A percentile compares a stretch with the other conserved stretches of the same genome.
Conservation (phyloP, 345 rosid genomes). For the Euphorbia lathyris region DNA sequence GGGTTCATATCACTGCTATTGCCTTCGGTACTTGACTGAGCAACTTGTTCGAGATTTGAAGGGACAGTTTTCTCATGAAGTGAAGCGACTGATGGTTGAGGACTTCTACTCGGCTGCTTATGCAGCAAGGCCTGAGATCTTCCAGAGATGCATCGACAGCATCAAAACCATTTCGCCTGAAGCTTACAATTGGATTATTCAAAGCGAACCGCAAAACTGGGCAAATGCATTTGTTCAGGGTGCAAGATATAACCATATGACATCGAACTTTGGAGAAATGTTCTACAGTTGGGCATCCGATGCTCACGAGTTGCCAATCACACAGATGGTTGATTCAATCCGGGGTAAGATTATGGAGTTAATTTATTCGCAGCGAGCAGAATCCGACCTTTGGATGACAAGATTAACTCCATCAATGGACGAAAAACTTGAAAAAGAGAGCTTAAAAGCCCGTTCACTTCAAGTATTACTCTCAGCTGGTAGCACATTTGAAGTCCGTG, state of each 20-base stretch:
- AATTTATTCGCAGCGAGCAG: constrained; percentile 46
- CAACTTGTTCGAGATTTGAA: constrained; percentile 74
- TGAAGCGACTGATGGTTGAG: constrained; percentile 71
- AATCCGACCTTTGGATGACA: constrained; percentile 54
- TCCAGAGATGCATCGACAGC: constrained; percentile 60
- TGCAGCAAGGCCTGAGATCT: constrained; percentile 57
- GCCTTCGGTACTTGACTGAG: constrained; percentile 67
- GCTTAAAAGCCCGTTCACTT: constrained; percentile 38
- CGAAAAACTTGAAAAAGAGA: constrained; percentile 67
- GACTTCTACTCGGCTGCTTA: constrained; percentile 75
- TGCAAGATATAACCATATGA: constrained; percentile 77
- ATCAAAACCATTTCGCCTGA: constrained; percentile 73
- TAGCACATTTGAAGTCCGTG: constrained; percentile 75
- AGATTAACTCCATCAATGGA: constrained; percentile 80
- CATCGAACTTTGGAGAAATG: constrained; percentile 74
- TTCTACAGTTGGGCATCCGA: constrained; percentile 84
- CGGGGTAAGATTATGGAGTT: constrained; percentile 69
- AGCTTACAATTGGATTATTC: constrained; percentile 80
- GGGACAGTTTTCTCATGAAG: constrained; percentile 89
- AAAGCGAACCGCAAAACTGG: constrained; percentile 85
- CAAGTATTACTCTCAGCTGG: constrained; percentile 62
- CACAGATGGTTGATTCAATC: constrained; percentile 86
- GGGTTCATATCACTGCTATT: constrained; percentile 66
- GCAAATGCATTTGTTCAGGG: constrained; percentile 84
- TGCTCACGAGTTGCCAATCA: constrained; percentile 82